phyloP scores from a whole-genome alignment of 768 basidiomycete genomes.

The Tulasnella sp. region DNA sequence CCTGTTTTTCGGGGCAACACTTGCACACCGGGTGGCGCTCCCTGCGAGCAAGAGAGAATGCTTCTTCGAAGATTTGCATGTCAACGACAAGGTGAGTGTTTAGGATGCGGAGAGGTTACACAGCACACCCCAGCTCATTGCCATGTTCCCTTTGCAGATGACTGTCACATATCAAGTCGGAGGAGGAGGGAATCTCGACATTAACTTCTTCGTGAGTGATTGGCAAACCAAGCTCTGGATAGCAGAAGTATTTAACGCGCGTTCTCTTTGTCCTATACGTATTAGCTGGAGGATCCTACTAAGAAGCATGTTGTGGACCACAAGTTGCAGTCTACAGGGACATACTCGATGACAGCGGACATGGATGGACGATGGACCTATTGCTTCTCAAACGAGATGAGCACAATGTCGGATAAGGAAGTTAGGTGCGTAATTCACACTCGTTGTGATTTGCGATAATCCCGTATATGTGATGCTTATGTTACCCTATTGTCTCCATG shows the following conservation, averaged over 20 bases:
- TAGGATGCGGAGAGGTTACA: background rate
- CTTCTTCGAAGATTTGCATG: conserved; percentile 90
- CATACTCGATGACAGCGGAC: conserved; percentile 75
- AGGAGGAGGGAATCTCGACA: conserved; percentile 91
- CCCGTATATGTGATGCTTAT: background rate
- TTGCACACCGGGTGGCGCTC: conserved; percentile 35
- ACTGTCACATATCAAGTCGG: conserved; percentile 99
- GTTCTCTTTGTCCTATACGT: background rate
- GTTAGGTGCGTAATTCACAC: conserved; percentile 51
- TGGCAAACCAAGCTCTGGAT: no score
- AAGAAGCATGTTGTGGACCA: conserved; percentile 58
- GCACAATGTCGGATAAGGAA: conserved; percentile 87
- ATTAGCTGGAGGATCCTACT: conserved; percentile 72
- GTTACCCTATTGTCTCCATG: conserved; percentile 11
- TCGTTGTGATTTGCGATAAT: no score
- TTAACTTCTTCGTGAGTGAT: conserved; percentile 82
- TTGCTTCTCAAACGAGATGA: conserved; percentile 99
- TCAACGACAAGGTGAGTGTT: conserved; percentile 66
- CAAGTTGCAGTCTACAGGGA: conserved; percentile 79
- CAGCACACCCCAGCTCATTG: background rate
- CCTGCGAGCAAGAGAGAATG: conserved; percentile 79
- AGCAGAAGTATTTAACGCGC: background rate
- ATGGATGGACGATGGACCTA: conserved; percentile 85
- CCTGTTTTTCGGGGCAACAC: background rate
- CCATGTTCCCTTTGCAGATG: conserved; percentile 73